Conservation (phyloP, 2,329 filamentous ascomycete species). For the Ramularia endophylla region DNA sequence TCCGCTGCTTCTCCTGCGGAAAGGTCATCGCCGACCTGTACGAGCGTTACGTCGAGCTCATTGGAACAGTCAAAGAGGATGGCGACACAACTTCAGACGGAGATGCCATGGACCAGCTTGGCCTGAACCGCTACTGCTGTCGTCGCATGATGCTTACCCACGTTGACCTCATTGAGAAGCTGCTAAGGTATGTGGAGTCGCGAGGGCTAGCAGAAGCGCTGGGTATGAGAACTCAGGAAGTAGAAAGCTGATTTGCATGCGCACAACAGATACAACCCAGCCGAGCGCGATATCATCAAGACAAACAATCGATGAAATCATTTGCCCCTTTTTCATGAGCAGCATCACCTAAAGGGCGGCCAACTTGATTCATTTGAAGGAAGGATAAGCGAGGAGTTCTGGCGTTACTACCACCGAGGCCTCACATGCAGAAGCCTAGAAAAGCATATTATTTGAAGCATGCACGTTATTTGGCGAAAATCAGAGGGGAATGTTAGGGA, state of each 20-base stretch:
- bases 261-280: slow-evolving; percentile 31
- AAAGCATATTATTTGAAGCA: too few species aligned
- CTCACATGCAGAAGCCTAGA: too few species aligned
- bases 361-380: too few species aligned
- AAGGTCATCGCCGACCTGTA: slow-evolving; percentile 98
- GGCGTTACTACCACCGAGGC: neutral
- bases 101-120: slow-evolving; percentile 92
- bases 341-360: neutral
- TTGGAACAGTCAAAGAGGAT: slow-evolving; percentile 70
- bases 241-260: slow-evolving; percentile 4
- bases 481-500: too few species aligned
- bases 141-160: slow-evolving; percentile 99
- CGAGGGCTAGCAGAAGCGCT: neutral
- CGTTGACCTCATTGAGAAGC: slow-evolving; percentile 97
- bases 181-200: slow-evolving; percentile 65
- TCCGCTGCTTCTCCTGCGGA: slow-evolving; percentile 97
- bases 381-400: slow-evolving; percentile 1
- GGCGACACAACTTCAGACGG: slow-evolving; percentile 61
- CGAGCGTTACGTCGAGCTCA: slow-evolving; percentile 87
- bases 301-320: slow-evolving; percentile 10
- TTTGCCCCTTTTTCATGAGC: neutral
- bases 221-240: neutral
- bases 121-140: slow-evolving; percentile 95
- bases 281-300: slow-evolving; percentile 34
- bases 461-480: too few species aligned